A percentile compares a stretch with the other conserved stretches of the same genome.
These are phyloP conservation scores for Yueomyces sp. DNA, from an alignment of 1,139 yeast genomes.

Conservation along the genomic window DNA sequence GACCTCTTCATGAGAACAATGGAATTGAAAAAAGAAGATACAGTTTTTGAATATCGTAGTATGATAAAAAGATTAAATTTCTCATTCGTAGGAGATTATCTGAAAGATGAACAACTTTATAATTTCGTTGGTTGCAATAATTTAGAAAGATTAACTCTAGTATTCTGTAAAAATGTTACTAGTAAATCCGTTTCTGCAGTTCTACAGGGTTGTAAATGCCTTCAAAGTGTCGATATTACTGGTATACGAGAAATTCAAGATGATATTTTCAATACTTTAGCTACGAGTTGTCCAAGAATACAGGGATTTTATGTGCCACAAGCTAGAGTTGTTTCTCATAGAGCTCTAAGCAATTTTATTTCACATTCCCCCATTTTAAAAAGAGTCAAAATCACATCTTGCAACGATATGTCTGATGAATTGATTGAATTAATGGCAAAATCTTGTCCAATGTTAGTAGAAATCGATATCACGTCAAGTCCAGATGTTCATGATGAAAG, in stretches of 20 bases:
- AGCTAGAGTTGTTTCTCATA: conserved; percentile 56
- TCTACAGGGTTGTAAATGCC: conserved; percentile 47
- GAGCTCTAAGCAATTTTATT: conserved; percentile 49
- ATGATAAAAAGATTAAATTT: conserved; percentile 73
- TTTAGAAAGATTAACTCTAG: conserved; percentile 75
- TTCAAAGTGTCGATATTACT: conserved; percentile 82
- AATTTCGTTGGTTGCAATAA: conserved; percentile 51
- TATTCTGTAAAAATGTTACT: conserved; percentile 60
- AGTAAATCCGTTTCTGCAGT: conserved; percentile 51
- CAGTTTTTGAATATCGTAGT: conserved; percentile 61
- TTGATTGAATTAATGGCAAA: conserved; percentile 50
- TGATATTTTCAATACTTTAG: conserved; percentile 57
- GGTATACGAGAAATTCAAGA: conserved; percentile 66
- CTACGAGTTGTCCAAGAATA: conserved; percentile 56
- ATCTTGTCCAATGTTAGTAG: conserved; percentile 70
- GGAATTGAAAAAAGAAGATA: conserved; percentile 34
- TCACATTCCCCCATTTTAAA: conserved; percentile 61
- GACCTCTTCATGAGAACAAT: conserved; percentile 41
- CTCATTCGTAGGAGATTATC: conserved; percentile 56
- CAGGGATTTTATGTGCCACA: conserved; percentile 90
- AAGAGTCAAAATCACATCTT: conserved; percentile 70
- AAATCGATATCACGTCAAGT: conserved; percentile 80
- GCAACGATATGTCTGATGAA: conserved; percentile 55
- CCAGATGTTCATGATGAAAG: conserved; percentile 57
- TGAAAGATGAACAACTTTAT: conserved; percentile 52